Percentiles rank a stretch among this genome's conserved stretches.
Evolutionary conservation across 1,139 yeast genomes (phyloP).

Genomic region (Suhomyces choctaworum): DNA sequence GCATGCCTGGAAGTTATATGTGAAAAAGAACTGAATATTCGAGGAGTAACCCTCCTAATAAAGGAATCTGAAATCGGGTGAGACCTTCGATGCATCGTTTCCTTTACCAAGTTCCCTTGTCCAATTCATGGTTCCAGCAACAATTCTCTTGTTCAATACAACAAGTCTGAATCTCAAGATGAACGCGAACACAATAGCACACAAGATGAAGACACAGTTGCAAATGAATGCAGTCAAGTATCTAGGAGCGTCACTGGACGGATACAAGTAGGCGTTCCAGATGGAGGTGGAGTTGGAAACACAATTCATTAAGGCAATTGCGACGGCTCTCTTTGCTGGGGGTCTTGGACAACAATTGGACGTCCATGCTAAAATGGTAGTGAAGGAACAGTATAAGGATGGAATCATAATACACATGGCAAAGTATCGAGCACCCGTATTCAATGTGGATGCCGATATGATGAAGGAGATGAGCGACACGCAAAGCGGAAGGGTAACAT

Average conservation of each 20-base stretch:
- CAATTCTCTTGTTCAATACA: constrained; percentile 44
- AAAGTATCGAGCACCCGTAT: constrained; percentile 59
- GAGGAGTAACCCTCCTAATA: constrained; percentile 3
- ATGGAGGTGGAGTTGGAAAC: constrained; percentile 53
- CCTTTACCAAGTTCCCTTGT: constrained; percentile 50
- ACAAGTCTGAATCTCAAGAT: constrained; percentile 40
- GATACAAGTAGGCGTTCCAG: constrained; percentile 55
- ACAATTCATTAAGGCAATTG: constrained; percentile 53
- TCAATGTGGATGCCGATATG: constrained; percentile 54
- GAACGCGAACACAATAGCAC: constrained; percentile 42
- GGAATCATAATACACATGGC: constrained; percentile 66
- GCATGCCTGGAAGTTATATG: no score
- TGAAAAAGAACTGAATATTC: not conserved
- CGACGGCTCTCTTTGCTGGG: constrained; percentile 54
- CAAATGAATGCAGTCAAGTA: constrained; percentile 49
- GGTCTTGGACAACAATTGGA: constrained; percentile 53
- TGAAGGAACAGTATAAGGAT: constrained; percentile 56
- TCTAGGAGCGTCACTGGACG: constrained; percentile 42
- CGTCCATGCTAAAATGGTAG: constrained; percentile 57
- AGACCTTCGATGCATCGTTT: constrained; percentile 44
- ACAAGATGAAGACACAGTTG: constrained; percentile 47
- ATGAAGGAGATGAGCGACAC: constrained; percentile 51
- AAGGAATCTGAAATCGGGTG: constrained; percentile 47
- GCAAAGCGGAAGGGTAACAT: constrained; percentile 46
- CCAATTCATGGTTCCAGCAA: constrained; percentile 52